Conservation (phyloP, 169 alveolate species). For the Plasmodium knowlesi region DNA sequence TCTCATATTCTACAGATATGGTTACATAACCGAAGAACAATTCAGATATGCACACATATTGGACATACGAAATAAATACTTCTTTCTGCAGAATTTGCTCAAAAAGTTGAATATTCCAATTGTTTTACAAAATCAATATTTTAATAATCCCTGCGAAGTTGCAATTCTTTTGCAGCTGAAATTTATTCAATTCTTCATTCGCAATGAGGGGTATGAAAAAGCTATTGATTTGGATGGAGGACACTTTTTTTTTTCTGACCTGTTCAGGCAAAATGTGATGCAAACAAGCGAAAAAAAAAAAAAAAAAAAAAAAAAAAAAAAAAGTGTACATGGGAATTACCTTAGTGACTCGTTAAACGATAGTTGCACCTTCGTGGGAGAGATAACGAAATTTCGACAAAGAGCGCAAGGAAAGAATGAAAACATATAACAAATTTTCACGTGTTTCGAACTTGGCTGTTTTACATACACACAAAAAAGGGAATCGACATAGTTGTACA, state of each 20-base stretch:
- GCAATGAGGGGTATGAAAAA: constrained; percentile 41
- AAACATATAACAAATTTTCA: not conserved
- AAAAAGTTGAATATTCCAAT: constrained; percentile 62
- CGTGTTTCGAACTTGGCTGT: not conserved
- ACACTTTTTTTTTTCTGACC: not conserved
- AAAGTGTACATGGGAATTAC: not conserved
- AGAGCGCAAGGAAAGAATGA: not conserved
- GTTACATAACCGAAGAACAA: constrained; percentile 33
- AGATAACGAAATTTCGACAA: not conserved
- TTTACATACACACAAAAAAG: not conserved
- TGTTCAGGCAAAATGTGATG: not conserved
- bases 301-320: not conserved
- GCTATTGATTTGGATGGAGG: constrained; percentile 31
- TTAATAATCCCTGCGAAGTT: constrained; percentile 71
- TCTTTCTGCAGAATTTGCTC: constrained; percentile 22
- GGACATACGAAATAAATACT: constrained; percentile 36
- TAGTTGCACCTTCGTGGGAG: not conserved
- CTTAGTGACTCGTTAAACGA: not conserved
- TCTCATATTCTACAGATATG: constrained; percentile 66
- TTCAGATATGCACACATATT: not conserved
- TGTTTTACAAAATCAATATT: constrained; percentile 28
- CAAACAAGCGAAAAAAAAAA: not conserved
- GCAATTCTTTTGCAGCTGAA: constrained; percentile 67
- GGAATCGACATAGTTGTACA: not conserved
- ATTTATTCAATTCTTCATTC: constrained; percentile 58